These are phyloP conservation scores for Russula emetica DNA, from an alignment of 768 basidiomycete species.

Conservation along the genomic window DNA sequence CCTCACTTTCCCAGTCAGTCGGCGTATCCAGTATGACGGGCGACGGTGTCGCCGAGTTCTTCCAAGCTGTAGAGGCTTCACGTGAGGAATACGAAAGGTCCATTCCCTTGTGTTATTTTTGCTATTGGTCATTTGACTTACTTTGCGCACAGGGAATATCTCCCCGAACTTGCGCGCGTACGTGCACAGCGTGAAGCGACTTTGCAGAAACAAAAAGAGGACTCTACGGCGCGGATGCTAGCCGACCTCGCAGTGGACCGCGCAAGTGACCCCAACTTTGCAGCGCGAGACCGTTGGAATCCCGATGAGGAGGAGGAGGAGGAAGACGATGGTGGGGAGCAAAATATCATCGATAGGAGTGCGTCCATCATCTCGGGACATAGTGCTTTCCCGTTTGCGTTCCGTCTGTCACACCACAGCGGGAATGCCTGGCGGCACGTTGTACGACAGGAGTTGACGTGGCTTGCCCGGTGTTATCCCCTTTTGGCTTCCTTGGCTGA, in stretches of 20 bases:
- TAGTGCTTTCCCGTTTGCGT: conserved; percentile 7
- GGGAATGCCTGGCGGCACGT: conserved; percentile 5
- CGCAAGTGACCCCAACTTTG: conserved; percentile 54
- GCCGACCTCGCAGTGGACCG: conserved; percentile 75
- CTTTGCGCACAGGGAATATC: conserved; percentile 64
- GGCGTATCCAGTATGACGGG: conserved; percentile 96
- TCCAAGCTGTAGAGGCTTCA: conserved; percentile 85
- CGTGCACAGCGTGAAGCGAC: conserved; percentile 58
- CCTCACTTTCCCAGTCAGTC: conserved; percentile 57
- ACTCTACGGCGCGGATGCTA: conserved; percentile 74
- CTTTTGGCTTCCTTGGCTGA: conserved; percentile 9
- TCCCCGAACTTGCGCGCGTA: conserved; percentile 80
- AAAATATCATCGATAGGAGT: conserved; percentile 71
- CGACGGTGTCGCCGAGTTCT: conserved; percentile 88
- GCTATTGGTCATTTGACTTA: not conserved
- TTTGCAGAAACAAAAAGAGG: conserved; percentile 62
- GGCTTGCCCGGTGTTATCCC: conserved; percentile 8
- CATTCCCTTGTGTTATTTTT: conserved; percentile 29
- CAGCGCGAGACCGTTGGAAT: conserved; percentile 59
- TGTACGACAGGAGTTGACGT: conserved; percentile 12
- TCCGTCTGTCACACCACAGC: conserved; percentile 4
- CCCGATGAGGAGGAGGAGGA: conserved; percentile 56
- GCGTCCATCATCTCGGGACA: conserved; percentile 33
- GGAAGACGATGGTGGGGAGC: conserved; percentile 39
- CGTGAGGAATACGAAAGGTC: conserved; percentile 87